Evolutionary conservation across 2,329 filamentous ascomycete species (phyloP), one percentile per base, ranked within the genome.

Genomic region (Elsinoe ampelina): DNA sequence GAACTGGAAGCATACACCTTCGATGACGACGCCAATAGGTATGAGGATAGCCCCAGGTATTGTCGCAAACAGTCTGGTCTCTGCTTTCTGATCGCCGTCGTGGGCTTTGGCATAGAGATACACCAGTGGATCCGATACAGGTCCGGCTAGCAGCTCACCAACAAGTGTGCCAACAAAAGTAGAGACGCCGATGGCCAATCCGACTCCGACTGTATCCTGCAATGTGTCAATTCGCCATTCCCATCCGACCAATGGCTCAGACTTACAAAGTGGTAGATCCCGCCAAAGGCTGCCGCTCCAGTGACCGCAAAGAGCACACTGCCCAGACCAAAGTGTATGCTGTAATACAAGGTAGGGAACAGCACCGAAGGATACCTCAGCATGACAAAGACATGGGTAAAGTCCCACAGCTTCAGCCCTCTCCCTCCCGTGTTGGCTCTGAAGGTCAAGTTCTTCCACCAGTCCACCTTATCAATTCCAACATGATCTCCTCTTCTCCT

Each of bases 51-150:
- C 38, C 43, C 57, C 62, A 32, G 67, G 61, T 61, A 67, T 66
- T 11, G 69, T 63, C 2, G 66, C 67, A 38, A 67, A 63, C 55
- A 72, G 64, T 15, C 70, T 63, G 1, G 66, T 64, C 54, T 72
- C 69, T 0, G 69, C 67, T 39, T 61, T 61, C 5, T 63, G 60
- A 11, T 62, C 58, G 2, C 67, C 68, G 15, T 61, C 58, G 34
- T 66, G 59, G 22, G 61, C 50, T 54, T 64, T 66, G 1, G 66
- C 62, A 34, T 68, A 63, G 15, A 60, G 59, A 32, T 66, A 63
- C 5, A 67, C 58, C 35, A 69, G 59, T 50, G 61, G 65, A 57
- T 70, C 68, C 4, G 63, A 56, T 11, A 63, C 60, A 10, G 55
- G 58, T n/a, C 64, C 64, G 5, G 64, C 63, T 17, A 56, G 58